A percentile compares a stretch with the other conserved stretches of the same genome.
These are phyloP conservation scores for Bruguiera sexangula DNA, from an alignment of 345 rosid genomes.

Conservation along the genomic window DNA sequence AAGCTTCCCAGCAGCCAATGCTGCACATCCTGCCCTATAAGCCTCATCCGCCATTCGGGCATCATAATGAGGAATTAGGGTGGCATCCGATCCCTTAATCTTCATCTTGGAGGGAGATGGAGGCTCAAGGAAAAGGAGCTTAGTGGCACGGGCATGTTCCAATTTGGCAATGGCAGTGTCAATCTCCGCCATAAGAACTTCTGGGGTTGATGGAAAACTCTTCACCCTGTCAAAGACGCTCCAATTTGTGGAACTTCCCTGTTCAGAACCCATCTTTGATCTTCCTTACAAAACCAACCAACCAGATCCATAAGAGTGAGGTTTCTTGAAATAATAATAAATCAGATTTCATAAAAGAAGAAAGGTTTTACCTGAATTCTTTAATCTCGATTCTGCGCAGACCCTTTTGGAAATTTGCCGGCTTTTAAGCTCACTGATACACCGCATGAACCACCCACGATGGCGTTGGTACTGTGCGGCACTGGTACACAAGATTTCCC, in stretches of 20 bases:
- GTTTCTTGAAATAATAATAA: no score
- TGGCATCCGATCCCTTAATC: conserved; percentile 14
- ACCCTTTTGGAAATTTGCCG: no score
- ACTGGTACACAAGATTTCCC: no score
- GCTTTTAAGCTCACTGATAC: no score
- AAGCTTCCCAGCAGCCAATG: conserved; percentile 55
- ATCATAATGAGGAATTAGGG: conserved; percentile 34
- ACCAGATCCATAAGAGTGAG: no score
- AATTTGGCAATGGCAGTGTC: conserved; percentile 48
- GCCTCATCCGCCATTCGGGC: conserved; percentile 57
- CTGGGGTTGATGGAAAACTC: conserved; percentile 47
- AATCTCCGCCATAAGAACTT: conserved; percentile 61
- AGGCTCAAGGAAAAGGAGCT: conserved; percentile 31
- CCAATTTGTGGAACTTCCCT: conserved; percentile 29
- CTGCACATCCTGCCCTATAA: conserved; percentile 58
- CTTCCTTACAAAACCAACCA: no score
- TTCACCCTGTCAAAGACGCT: conserved; percentile 48
- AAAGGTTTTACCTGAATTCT: no score
- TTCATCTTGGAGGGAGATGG: conserved; percentile 26
- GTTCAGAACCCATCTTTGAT: conserved; percentile 41
- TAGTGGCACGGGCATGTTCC: conserved; percentile 47
- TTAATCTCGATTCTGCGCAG: no score
- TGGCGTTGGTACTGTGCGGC: no score
- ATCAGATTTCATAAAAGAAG: no score
- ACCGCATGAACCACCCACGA: no score